A percentile compares a stretch with the other conserved stretches of the same genome.
These are phyloP conservation scores for Thermochaetoides thermophila DNA, from an alignment of 495 filamentous ascomycete species.

Conservation along the genomic window DNA sequence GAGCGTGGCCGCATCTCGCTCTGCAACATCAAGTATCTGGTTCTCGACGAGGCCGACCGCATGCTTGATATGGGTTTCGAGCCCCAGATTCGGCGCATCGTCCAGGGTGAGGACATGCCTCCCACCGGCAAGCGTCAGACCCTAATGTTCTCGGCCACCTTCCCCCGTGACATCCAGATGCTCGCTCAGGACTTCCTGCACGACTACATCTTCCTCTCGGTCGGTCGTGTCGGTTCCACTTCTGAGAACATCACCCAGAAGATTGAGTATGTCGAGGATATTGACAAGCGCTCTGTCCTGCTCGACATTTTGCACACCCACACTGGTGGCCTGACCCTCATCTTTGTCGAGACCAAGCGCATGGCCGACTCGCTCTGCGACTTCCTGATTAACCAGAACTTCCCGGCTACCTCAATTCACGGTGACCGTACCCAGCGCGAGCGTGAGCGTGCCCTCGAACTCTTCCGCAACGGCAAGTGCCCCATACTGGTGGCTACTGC, in stretches of 20 bases:
- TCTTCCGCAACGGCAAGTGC: slow-evolving; percentile 90
- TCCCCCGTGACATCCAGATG: slow-evolving; percentile 98
- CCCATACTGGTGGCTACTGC: slow-evolving; percentile 94
- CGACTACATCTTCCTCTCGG: slow-evolving; percentile 96
- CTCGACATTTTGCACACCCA: slow-evolving; percentile 95
- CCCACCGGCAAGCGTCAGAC: slow-evolving; percentile 73
- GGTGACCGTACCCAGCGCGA: slow-evolving; percentile 97
- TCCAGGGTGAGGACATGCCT: slow-evolving; percentile 97
- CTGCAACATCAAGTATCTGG: slow-evolving; percentile 94
- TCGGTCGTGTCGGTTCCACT: slow-evolving; percentile 97
- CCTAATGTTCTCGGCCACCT: slow-evolving; percentile 99
- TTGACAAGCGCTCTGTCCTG: slow-evolving; percentile 93
- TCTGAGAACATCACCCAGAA: slow-evolving; percentile 99
- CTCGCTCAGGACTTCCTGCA: slow-evolving; percentile 94
- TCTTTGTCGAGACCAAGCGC: slow-evolving; percentile 99
- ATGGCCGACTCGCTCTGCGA: slow-evolving; percentile 97
- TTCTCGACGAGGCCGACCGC: slow-evolving; percentile 97
- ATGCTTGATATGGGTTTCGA: slow-evolving; percentile 99
- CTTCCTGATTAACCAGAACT: slow-evolving; percentile 94
- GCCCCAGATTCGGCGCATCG: slow-evolving; percentile 95
- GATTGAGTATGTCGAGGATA: slow-evolving; percentile 93
- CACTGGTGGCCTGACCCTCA: slow-evolving; percentile 78
- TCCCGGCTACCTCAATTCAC: slow-evolving; percentile 97
- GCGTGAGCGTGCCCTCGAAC: slow-evolving; percentile 92
- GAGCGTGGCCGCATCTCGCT: slow-evolving; percentile 97